Base-by-base conservation (phyloP, 441 rosid species). In the Hura crepitans region DNA sequence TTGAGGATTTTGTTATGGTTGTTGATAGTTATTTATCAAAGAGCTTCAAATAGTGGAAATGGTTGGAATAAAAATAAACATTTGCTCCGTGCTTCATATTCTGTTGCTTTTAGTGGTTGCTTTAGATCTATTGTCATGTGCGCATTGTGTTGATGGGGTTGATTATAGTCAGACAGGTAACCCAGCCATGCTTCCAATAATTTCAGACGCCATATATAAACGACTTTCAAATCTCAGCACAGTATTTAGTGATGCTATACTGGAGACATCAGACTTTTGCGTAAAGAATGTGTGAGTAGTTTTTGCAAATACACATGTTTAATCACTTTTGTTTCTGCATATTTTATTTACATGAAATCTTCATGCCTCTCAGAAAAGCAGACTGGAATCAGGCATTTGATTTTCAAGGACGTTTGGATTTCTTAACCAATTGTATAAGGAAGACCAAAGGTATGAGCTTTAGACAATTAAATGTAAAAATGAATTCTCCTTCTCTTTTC, bases 311-410 rank as follows among this genome's bases (percentile, higher is more conserved):
- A 58, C 70, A n/a, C 53, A 22, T 55, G 37, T 27, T 55, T 60
- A 31, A 20, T 66, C 61, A 20, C 5, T 42, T 7, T 31, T 54
- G 23, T 37, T 9, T 78, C 63, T 11, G 46, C n/a, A 23, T n/a
- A 23, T 39, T 25, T 7, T 64, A 65, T 42, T 46, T 53, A 69
- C 74, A 39, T 30, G 31, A 18, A 58, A 66, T 47, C 18, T 53
- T 27, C 31, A 56, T 67, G 62, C 6, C 39, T 74, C 77, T 67
- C 92, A 95, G 99, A 89, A 69, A 83, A 30, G 86, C 79, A 66
- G 97, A 92, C 72, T 94, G 96, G 94, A 71, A 87, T 68, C 78
- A 63, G 71, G 94, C 97, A 45, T 94, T 90, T 75, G 82, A 89
- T 70, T 92, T 83, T 79, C 77, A 86, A 4, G 77, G 85, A 53